Evolutionary conservation across 2,329 filamentous ascomycete species (phyloP).

Genomic region (Verticillium longisporum): DNA sequence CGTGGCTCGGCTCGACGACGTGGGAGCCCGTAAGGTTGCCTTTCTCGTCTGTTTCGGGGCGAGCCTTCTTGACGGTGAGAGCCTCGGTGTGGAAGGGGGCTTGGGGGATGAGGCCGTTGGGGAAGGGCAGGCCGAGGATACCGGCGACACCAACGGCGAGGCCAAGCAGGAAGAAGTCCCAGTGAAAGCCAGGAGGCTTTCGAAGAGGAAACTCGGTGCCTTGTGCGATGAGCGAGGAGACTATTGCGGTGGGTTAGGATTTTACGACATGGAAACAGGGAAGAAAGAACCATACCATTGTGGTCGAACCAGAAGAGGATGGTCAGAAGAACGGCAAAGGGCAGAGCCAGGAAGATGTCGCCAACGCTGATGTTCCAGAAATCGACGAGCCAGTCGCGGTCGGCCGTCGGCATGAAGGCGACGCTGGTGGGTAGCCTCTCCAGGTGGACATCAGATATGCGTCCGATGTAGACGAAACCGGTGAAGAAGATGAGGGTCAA

Average conservation of each 20-base stretch:
- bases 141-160: constrained; percentile 71
- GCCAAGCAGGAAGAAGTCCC: constrained; percentile 77
- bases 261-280: neutral
- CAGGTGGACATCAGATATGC: constrained; percentile 66
- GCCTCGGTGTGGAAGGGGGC: constrained; percentile 77
- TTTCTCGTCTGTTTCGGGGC: constrained; percentile 46
- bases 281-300: constrained; percentile 50
- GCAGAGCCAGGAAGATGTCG: constrained; percentile 78
- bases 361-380: constrained; percentile 72
- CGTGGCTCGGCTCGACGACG: constrained; percentile 45
- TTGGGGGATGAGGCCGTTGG: constrained; percentile 78
- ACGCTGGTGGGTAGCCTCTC: constrained; percentile 68
- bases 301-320: constrained; percentile 88
- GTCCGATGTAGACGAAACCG: constrained; percentile 79
- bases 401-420: constrained; percentile 71
- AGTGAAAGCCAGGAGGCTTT: constrained; percentile 80
- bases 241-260: constrained; percentile 28
- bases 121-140: constrained; percentile 70
- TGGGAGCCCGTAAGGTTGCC: constrained; percentile 50
- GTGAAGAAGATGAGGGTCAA: constrained; percentile 82
- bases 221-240: constrained; percentile 76
- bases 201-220: constrained; percentile 75
- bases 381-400: constrained; percentile 68
- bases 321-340: constrained; percentile 76
- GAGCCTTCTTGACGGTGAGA: constrained; percentile 57